These are phyloP conservation scores for Fraxinus xanthoxyloides DNA, from an alignment of 305 asterid genomes.

Conservation along the genomic window DNA sequence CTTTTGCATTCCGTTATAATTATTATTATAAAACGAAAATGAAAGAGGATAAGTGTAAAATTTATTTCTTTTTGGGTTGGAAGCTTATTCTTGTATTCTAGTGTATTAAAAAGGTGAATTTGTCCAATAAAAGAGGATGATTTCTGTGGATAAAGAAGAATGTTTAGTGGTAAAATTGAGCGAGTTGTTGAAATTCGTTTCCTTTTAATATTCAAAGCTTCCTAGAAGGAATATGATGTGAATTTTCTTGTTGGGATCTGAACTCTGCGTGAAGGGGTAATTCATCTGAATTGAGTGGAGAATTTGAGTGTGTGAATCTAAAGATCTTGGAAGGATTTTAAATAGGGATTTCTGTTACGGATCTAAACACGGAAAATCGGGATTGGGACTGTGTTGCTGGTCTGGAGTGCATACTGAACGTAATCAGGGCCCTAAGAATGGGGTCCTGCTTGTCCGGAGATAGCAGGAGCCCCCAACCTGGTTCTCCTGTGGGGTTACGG, in stretches of 20 bases:
- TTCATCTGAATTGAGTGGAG: constrained; percentile 20
- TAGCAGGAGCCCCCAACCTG: constrained; percentile 39
- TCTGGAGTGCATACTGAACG: constrained; percentile 43
- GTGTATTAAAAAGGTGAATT: background rate
- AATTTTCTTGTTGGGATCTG: background rate
- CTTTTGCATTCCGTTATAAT: constrained; percentile 23
- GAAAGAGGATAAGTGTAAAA: constrained; percentile 19
- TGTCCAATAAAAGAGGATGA: background rate
- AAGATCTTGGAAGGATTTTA: constrained; percentile 7
- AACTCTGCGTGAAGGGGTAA: constrained; percentile 9
- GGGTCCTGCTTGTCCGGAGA: constrained; percentile 54
- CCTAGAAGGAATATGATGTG: background rate
- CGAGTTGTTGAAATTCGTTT: constrained; percentile 6
- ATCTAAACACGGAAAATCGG: constrained; percentile 33
- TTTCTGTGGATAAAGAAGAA: constrained; percentile 13
- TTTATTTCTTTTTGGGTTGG: background rate
- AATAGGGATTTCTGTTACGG: constrained; percentile 26
- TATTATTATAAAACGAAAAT: background rate
- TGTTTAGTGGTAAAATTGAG: background rate
- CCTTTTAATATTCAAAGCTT: constrained; percentile 6
- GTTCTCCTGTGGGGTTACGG: constrained; percentile 30
- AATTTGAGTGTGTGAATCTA: constrained; percentile 8
- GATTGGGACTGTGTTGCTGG: constrained; percentile 37
- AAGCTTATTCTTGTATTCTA: constrained; percentile 22
- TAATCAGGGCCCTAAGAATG: constrained; percentile 52